phyloP scores from a whole-genome alignment of 2,329 filamentous ascomycete species.

The Coniochaeta ligniaria region DNA sequence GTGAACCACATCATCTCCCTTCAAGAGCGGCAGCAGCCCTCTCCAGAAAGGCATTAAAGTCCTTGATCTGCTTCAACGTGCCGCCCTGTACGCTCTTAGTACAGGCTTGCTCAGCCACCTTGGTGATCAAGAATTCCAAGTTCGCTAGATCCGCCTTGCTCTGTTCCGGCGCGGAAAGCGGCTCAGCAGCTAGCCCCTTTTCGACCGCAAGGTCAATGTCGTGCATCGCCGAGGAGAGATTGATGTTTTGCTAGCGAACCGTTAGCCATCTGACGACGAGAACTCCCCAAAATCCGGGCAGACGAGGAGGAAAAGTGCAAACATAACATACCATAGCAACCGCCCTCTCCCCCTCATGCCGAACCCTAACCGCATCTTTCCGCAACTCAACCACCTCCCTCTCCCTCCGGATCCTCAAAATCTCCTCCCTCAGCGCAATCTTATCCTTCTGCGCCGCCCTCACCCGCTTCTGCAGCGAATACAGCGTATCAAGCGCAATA shows the following conservation, averaged over 20 bases:
- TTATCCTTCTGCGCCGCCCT: conserved; percentile 51
- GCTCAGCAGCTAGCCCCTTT: conserved; percentile 34
- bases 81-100: conserved; percentile 37
- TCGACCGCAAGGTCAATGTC: conserved; percentile 51
- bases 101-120: conserved; percentile 46
- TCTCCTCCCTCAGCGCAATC: conserved; percentile 48
- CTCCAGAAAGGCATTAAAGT: conserved; percentile 59
- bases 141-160: conserved; percentile 46
- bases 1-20: conserved; percentile 9
- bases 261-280: too few relatives aligned
- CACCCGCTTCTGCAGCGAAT: conserved; percentile 50
- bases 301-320: too few relatives aligned
- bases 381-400: conserved; percentile 54
- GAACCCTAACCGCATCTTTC: conserved; percentile 55
- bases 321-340: conserved; percentile 38
- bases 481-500: conserved; percentile 51
- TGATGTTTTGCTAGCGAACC: conserved; percentile 32
- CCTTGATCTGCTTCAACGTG: conserved; percentile 46
- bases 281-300: too few relatives aligned
- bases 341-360: conserved; percentile 48
- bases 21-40: conserved; percentile 51
- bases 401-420: conserved; percentile 51
- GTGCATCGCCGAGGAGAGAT: conserved; percentile 52
- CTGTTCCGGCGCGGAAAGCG: conserved; percentile 35
- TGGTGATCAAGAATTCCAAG: conserved; percentile 49